Evolutionary conservation across 2,329 filamentous ascomycete genomes (phyloP).

Genomic region (Xylariaceae sp.): DNA sequence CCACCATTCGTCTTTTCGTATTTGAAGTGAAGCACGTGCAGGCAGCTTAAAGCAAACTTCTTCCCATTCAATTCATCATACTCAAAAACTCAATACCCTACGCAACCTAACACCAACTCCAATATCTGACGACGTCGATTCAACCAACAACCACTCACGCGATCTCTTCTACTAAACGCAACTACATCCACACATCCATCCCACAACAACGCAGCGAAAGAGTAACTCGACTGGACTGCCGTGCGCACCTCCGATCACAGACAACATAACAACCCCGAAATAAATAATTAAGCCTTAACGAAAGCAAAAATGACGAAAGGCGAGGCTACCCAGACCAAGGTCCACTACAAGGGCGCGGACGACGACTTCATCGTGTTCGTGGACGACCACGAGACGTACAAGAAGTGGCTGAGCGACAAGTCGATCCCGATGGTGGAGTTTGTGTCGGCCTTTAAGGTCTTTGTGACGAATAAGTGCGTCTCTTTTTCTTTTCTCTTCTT

Average conservation of each 20-base stretch:
- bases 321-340: constrained; percentile 65
- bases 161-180: too few relatives aligned
- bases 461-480: constrained; percentile 83
- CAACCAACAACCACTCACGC: neutral
- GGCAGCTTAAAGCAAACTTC: too few relatives aligned
- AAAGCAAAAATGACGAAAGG: constrained; percentile 69
- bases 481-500: constrained; percentile 8
- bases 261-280: constrained; percentile 14
- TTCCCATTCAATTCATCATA: constrained; percentile 2
- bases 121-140: neutral
- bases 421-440: constrained; percentile 78
- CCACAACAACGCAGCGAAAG: neutral
- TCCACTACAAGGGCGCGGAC: constrained; percentile 73
- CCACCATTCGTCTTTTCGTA: constrained; percentile 7
- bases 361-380: constrained; percentile 58
- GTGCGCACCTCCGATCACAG: neutral
- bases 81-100: constrained; percentile 3
- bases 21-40: constrained; percentile 9
- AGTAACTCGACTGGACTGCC: neutral
- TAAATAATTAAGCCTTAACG: too few relatives aligned
- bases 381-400: constrained; percentile 55
- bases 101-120: neutral
- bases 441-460: constrained; percentile 82
- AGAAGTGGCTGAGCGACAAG: constrained; percentile 79
- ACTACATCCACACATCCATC: neutral